A percentile compares a stretch with the other conserved stretches of the same genome.
These are phyloP conservation scores for Aspergillus pseudoglaucus DNA, from an alignment of 2,329 filamentous ascomycete genomes.

Conservation along the genomic window DNA sequence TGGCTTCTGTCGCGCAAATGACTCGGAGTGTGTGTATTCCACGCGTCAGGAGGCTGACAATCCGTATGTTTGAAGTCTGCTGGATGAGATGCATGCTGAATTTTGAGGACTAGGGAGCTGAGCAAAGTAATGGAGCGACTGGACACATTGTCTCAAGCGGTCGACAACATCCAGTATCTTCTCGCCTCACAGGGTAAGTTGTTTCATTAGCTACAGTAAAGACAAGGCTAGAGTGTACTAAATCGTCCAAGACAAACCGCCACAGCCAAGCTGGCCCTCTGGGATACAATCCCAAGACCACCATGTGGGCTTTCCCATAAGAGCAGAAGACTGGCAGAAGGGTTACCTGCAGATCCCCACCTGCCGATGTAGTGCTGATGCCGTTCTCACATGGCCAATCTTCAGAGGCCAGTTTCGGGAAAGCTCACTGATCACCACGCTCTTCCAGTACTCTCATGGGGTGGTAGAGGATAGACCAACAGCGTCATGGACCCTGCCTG, in stretches of 20 bases:
- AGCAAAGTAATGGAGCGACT: constrained; percentile 11
- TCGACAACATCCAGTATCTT: constrained; percentile 1
- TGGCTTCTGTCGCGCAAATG: constrained; percentile 12
- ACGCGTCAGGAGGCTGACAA: constrained; percentile 3
- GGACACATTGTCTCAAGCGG: constrained; percentile 8
- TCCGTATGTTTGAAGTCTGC: constrained; percentile 3
- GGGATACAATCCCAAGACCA: constrained; percentile 1
- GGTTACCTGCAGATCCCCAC: constrained; percentile 21
- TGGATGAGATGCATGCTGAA: constrained; percentile 1
- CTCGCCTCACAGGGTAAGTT: not conserved
- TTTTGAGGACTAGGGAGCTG: constrained; percentile 6
- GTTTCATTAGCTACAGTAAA: not conserved
- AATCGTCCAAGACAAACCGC: not conserved
- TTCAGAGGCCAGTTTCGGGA: constrained; percentile 13
- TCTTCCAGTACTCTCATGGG: constrained; percentile 10
- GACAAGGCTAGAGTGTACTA: not conserved
- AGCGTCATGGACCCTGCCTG: constrained; percentile 4
- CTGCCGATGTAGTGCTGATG: constrained; percentile 18
- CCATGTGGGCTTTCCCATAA: constrained; percentile 1
- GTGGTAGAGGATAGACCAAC: constrained; percentile 1
- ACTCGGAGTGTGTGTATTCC: constrained; percentile 16
- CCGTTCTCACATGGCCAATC: constrained; percentile 22
- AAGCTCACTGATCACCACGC: constrained; percentile 13
- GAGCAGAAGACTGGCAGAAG: constrained; percentile 1
- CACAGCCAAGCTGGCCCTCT: not conserved